Conservation (phyloP, 2,329 filamentous ascomycete genomes). For the Coleophoma crateriformis region DNA sequence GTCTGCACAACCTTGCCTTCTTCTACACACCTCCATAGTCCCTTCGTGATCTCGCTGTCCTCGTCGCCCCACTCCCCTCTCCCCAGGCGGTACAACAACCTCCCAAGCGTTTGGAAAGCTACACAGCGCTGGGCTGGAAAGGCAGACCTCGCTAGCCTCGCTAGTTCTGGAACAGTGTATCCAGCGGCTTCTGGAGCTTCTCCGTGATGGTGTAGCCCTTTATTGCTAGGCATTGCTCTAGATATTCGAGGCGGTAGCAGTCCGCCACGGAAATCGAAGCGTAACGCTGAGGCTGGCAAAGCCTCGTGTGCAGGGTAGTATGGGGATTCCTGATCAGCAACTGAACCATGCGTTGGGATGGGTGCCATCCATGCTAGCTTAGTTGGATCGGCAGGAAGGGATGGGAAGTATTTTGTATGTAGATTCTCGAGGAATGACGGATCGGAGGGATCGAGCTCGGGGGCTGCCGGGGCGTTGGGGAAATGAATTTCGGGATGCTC, state of each 20-base stretch:
- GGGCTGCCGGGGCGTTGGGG: constrained; percentile 40
- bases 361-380: constrained; percentile 88
- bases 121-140: constrained; percentile 86
- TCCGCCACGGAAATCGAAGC: constrained; percentile 82
- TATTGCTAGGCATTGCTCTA: constrained; percentile 66
- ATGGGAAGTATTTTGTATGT: constrained; percentile 90
- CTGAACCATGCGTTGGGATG: constrained; percentile 56
- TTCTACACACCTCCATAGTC: constrained; percentile 77
- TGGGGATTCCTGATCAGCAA: constrained; percentile 63
- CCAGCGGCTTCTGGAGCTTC: constrained; percentile 89
- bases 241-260: constrained; percentile 74
- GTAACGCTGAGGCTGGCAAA: constrained; percentile 70
- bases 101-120: constrained; percentile 84
- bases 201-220: constrained; percentile 89
- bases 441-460: constrained; percentile 77
- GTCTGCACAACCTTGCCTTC: constrained; percentile 72
- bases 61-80: constrained; percentile 65
- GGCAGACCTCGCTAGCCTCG: constrained; percentile 71
- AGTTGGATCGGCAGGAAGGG: constrained; percentile 76
- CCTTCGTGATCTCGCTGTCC: constrained; percentile 62
- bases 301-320: constrained; percentile 75
- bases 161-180: constrained; percentile 85
- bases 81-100: constrained; percentile 79
- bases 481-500: constrained; percentile 30
- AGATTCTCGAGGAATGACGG: constrained; percentile 79